A percentile compares a stretch with the other conserved stretches of the same genome.
Conservation (phyloP, 371 early-diverging fungal genomes). For the Thermomucor indicae-seudaticae region DNA sequence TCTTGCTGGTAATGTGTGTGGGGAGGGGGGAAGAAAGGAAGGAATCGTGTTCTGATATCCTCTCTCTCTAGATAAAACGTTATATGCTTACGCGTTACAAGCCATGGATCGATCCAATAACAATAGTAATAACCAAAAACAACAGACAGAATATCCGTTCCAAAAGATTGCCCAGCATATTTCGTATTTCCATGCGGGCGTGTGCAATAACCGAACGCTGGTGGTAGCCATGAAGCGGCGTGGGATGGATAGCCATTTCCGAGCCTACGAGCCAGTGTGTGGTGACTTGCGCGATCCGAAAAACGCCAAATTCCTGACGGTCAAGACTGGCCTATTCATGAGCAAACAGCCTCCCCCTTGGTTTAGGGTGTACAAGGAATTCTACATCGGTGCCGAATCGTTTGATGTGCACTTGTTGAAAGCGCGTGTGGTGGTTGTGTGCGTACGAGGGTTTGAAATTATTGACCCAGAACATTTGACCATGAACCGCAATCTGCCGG, state of each 20-base stretch:
- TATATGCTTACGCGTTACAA: conserved; percentile 71
- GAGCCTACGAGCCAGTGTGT: conserved; percentile 65
- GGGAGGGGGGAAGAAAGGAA: too few species aligned
- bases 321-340: conserved; percentile 41
- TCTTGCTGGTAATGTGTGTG: conserved; percentile 31
- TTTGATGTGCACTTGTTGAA: conserved; percentile 77
- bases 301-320: conserved; percentile 38
- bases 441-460: conserved; percentile 89
- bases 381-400: conserved; percentile 86
- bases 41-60: too few species aligned
- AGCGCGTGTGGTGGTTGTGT: conserved; percentile 82
- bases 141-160: conserved; percentile 23
- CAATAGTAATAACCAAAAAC: conserved; percentile 9
- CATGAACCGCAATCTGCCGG: conserved; percentile 37
- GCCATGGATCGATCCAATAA: conserved; percentile 48
- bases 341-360: conserved; percentile 37
- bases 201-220: conserved; percentile 61
- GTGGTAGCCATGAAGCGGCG: conserved; percentile 65
- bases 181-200: conserved; percentile 81
- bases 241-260: conserved; percentile 61
- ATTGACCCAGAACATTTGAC: conserved; percentile 78
- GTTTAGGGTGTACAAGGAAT: conserved; percentile 72
- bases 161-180: conserved; percentile 62
- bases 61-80: conserved; percentile 52
- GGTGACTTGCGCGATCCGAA: conserved; percentile 52